A percentile compares a stretch with the other conserved stretches of the same genome.
These are phyloP conservation scores for Alternaria sp. DNA, from an alignment of 2,329 filamentous ascomycete species.

Conservation along the genomic window DNA sequence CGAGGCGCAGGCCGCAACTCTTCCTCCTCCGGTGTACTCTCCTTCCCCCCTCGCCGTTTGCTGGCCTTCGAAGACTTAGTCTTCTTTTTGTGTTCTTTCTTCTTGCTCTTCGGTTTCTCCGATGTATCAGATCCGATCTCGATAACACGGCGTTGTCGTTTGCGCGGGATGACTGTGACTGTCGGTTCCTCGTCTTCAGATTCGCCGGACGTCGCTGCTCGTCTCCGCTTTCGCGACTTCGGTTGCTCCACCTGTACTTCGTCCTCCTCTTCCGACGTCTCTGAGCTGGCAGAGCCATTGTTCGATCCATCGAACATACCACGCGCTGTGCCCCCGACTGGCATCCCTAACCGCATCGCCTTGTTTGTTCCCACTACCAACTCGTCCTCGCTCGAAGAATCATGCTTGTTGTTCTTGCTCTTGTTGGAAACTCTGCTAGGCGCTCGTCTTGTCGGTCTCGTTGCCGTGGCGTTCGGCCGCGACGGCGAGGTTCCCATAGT, in stretches of 20 bases:
- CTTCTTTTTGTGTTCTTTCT: background rate
- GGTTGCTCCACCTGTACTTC: background rate
- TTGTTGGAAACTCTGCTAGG: slow-evolving; percentile 18
- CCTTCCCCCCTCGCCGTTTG: background rate
- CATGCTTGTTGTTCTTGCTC: slow-evolving; percentile 15
- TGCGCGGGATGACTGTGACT: slow-evolving; percentile 21
- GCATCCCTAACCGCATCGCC: slow-evolving; percentile 29
- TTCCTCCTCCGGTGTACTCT: background rate
- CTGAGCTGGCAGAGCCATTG: slow-evolving; percentile 10
- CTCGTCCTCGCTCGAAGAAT: slow-evolving; percentile 31
- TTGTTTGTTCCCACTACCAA: slow-evolving; percentile 21
- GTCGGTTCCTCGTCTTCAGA: slow-evolving; percentile 8
- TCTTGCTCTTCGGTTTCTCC: slow-evolving; percentile 4
- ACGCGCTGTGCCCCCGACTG: slow-evolving; percentile 15
- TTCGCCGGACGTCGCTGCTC: slow-evolving; percentile 8
- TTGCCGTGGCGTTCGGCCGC: slow-evolving; percentile 10
- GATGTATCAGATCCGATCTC: background rate
- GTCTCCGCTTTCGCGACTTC: slow-evolving; percentile 25
- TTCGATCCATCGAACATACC: slow-evolving; percentile 38
- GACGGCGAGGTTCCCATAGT: slow-evolving; percentile 10
- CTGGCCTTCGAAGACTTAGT: background rate
- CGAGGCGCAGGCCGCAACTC: slow-evolving; percentile 4
- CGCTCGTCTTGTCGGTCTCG: slow-evolving; percentile 26
- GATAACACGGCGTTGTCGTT: slow-evolving; percentile 8
- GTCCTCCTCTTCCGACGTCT: slow-evolving; percentile 11